Conservation (phyloP, 2,329 filamentous ascomycete species). For the Claviceps digitariae region DNA sequence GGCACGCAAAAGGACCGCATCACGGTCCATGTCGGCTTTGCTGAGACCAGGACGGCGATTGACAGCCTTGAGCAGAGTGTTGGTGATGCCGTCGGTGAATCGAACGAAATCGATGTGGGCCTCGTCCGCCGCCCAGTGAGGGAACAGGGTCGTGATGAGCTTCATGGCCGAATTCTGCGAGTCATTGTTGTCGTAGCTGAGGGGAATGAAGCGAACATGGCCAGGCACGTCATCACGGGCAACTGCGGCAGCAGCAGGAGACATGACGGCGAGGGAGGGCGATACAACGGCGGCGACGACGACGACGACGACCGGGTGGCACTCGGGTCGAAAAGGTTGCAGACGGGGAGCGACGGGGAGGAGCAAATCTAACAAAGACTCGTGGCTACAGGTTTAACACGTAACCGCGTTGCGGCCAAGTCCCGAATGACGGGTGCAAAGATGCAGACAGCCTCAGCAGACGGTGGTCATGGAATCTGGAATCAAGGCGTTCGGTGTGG, state of each 20-base stretch:
- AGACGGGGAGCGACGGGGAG: neutral
- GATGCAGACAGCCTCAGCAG: neutral
- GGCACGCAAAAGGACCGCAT: constrained; percentile 78
- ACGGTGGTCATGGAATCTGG: neutral
- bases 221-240: constrained; percentile 21
- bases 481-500: neutral
- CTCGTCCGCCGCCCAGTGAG: constrained; percentile 65
- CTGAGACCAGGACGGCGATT: constrained; percentile 55
- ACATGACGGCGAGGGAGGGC: constrained; percentile 22
- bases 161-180: constrained; percentile 65
- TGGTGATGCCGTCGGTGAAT: constrained; percentile 97
- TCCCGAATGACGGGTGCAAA: neutral
- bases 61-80: constrained; percentile 73
- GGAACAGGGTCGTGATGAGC: constrained; percentile 66
- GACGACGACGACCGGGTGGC: no score
- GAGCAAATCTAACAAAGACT: neutral
- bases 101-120: constrained; percentile 72
- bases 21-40: constrained; percentile 60
- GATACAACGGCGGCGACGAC: no score
- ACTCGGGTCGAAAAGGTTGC: neutral
- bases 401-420: neutral
- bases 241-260: constrained; percentile 16
- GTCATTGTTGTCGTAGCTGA: constrained; percentile 65
- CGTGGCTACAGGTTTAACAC: neutral
- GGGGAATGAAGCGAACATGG: constrained; percentile 51